Evolutionary conservation across 148 eudicot genomes (phyloP).

Genomic region (Persicaria tinctoria): DNA sequence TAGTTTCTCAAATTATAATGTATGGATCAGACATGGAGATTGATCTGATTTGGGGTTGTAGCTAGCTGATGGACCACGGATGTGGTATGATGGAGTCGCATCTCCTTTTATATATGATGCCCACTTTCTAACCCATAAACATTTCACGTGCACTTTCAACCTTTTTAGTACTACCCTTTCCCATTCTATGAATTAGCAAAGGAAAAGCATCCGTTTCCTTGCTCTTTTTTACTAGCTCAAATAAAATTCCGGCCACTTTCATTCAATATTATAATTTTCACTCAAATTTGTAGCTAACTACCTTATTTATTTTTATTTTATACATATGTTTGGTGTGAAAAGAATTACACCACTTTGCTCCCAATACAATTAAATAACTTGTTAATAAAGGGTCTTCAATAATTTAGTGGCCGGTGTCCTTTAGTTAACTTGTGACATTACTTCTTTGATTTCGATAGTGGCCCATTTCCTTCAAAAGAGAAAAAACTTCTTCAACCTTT

Average conservation of each 20-base stretch:
- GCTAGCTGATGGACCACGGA: no score
- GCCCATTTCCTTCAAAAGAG: neutral
- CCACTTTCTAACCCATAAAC: neutral
- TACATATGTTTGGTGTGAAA: no score
- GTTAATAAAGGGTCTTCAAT: neutral
- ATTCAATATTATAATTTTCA: no score
- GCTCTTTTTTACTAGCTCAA: neutral
- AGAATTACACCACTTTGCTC: no score
- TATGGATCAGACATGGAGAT: no score
- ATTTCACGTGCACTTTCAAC: constrained; percentile 11
- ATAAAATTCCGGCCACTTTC: no score
- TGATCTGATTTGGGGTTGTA: no score
- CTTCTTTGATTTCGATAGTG: neutral
- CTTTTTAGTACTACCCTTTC: neutral
- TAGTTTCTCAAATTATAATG: no score
- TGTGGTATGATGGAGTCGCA: neutral
- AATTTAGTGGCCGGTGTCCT: neutral
- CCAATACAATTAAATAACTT: no score
- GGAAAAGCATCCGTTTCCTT: neutral
- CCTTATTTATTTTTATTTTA: no score
- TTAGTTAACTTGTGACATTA: constrained; percentile 1
- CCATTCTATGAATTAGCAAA: neutral
- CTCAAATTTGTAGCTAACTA: no score
- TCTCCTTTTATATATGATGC: neutral
- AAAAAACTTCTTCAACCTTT: neutral